phyloP scores from a whole-genome alignment of 176 grass and related monocot genomes.

The Neostapfia colusana region DNA sequence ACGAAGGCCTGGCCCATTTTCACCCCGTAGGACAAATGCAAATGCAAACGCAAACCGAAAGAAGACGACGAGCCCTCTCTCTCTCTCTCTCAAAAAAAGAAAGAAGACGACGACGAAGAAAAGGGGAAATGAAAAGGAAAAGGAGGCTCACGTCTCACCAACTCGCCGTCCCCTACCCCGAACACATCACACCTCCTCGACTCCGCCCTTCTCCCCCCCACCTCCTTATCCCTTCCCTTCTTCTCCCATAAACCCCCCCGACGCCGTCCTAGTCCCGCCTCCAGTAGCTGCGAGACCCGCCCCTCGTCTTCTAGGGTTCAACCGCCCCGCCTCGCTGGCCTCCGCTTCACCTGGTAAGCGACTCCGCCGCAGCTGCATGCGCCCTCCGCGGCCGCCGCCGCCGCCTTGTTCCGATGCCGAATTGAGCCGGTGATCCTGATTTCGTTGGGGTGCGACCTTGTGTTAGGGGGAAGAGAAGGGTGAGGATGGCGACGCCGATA shows the following conservation, averaged over 20 bases:
- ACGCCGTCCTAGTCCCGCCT: constrained; percentile 9
- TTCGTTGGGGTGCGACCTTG: neutral
- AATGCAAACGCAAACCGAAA: neutral
- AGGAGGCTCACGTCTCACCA: neutral
- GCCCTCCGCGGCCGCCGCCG: neutral
- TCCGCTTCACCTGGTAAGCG: constrained; percentile 35
- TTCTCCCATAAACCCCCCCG: constrained; percentile 30
- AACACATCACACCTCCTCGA: constrained; percentile 8
- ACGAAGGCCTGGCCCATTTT: neutral
- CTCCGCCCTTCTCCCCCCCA: neutral
- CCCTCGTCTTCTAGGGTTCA: constrained; percentile 27
- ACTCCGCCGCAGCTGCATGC: neutral
- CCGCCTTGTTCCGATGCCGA: neutral
- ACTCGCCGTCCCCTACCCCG: neutral
- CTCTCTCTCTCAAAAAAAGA: neutral
- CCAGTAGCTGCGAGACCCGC: neutral
- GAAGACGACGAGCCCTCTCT: neutral
- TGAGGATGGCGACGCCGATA: constrained; percentile 54
- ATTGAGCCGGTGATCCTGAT: constrained; percentile 35
- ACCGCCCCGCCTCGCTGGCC: neutral
- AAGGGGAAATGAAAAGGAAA: neutral
- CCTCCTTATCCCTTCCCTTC: constrained; percentile 44
- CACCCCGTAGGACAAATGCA: neutral
- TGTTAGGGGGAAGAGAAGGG: constrained; percentile 23
- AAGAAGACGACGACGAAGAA: neutral